Percentiles rank a stretch among this genome's conserved stretches.
Conservation (phyloP, 2,329 filamentous ascomycete species). For the Verticillium longisporum region DNA sequence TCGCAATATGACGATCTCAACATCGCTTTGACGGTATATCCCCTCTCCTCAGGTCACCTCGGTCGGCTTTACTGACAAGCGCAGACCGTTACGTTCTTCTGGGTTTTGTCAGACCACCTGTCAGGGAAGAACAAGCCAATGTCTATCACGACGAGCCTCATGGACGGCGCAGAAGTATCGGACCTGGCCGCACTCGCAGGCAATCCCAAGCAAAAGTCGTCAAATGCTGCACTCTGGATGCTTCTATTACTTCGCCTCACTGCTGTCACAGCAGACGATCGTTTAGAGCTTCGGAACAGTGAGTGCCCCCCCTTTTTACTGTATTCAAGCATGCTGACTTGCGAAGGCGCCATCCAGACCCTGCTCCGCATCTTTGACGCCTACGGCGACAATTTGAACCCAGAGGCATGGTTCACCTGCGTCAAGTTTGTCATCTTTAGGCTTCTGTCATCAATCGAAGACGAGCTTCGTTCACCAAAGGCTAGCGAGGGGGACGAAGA, state of each 20-base stretch:
- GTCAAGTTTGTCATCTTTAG: constrained; percentile 75
- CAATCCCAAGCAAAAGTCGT: constrained; percentile 46
- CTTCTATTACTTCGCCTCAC: constrained; percentile 66
- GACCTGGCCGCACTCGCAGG: constrained; percentile 51
- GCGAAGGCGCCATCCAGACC: constrained; percentile 71
- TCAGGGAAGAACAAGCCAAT: constrained; percentile 52
- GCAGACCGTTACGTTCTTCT: constrained; percentile 88
- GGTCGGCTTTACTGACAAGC: constrained; percentile 10
- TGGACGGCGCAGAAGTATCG: constrained; percentile 38
- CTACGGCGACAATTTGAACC: constrained; percentile 72
- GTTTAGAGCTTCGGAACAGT: constrained; percentile 74
- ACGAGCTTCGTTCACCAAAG: constrained; percentile 35
- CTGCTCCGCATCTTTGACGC: constrained; percentile 87
- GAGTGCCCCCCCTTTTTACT: constrained; percentile 14
- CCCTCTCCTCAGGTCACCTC: constrained; percentile 1
- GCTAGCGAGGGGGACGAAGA: constrained; percentile 26
- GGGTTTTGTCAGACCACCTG: constrained; percentile 88
- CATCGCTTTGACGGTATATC: constrained; percentile 79
- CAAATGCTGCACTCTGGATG: constrained; percentile 72
- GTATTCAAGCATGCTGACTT: neutral
- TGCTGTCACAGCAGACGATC: constrained; percentile 62
- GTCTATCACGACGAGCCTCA: constrained; percentile 49
- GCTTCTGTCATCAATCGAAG: constrained; percentile 64
- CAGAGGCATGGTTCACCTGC: constrained; percentile 77
- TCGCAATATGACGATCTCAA: constrained; percentile 89